phyloP scores from a whole-genome alignment of 495 filamentous ascomycete genomes.

The Neurospora sp. region DNA sequence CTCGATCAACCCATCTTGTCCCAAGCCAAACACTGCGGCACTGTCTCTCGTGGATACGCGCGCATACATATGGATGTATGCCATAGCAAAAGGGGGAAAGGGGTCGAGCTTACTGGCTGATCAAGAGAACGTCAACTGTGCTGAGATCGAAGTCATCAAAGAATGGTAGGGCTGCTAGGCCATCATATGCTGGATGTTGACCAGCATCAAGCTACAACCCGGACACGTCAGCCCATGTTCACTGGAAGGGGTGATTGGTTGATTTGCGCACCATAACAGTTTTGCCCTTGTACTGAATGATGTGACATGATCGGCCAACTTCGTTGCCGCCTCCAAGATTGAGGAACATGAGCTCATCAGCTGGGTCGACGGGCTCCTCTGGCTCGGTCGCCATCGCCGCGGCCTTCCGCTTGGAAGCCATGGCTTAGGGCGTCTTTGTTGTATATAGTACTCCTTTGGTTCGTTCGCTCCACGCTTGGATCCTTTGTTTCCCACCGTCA shows the following conservation, averaged over 20 bases:
- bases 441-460: background rate
- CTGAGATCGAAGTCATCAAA: constrained; percentile 98
- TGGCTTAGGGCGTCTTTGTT: constrained; percentile 19
- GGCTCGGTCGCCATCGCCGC: constrained; percentile 51
- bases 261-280: constrained; percentile 77
- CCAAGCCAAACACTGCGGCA: constrained; percentile 11
- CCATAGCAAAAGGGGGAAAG: constrained; percentile 4
- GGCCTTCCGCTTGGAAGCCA: constrained; percentile 71
- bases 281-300: constrained; percentile 97
- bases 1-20: constrained; percentile 13
- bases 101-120: constrained; percentile 77
- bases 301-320: constrained; percentile 93
- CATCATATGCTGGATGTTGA: constrained; percentile 94
- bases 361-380: constrained; percentile 63
- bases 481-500: background rate
- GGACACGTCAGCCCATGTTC: constrained; percentile 8
- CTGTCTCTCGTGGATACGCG: background rate
- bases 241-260: background rate
- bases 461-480: background rate
- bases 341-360: constrained; percentile 87
- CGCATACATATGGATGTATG: background rate
- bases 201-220: constrained; percentile 77
- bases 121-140: constrained; percentile 90
- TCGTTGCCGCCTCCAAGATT: constrained; percentile 94
- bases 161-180: constrained; percentile 85